These are phyloP conservation scores for Kappamyces sp. DNA, from an alignment of 192 early-diverging fungal genomes.

Conservation along the genomic window DNA sequence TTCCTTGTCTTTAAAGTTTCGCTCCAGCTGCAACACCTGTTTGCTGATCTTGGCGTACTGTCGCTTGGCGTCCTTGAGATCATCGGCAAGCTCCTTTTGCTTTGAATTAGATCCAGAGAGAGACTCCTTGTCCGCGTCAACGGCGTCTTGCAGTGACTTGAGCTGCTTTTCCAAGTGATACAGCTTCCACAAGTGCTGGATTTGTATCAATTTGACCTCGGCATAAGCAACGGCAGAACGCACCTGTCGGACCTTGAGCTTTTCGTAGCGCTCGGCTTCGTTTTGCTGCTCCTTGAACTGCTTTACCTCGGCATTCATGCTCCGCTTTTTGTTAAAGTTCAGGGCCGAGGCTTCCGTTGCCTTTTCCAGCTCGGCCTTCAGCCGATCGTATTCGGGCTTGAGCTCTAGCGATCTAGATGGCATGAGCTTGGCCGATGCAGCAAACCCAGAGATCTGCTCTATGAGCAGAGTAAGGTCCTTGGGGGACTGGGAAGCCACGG, in stretches of 20 bases:
- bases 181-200: conserved; percentile 83
- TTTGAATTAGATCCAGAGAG: conserved; percentile 10
- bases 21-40: conserved; percentile 66
- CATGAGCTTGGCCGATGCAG: not conserved
- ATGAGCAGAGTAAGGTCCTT: conserved; percentile 88
- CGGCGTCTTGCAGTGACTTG: conserved; percentile 49
- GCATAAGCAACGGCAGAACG: conserved; percentile 2
- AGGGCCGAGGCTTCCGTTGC: conserved; percentile 83
- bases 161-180: conserved; percentile 79
- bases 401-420: conserved; percentile 69
- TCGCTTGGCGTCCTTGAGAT: conserved; percentile 59
- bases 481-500: conserved; percentile 91
- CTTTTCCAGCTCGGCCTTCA: conserved; percentile 75
- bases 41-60: conserved; percentile 69
- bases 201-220: conserved; percentile 57
- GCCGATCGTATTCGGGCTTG: conserved; percentile 79
- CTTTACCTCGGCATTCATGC: conserved; percentile 85
- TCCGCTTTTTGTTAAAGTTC: conserved; percentile 87
- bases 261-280: conserved; percentile 80
- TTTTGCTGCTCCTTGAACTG: conserved; percentile 88
- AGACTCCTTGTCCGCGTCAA: conserved; percentile 48
- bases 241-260: conserved; percentile 54
- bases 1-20: conserved; percentile 64
- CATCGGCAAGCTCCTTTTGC: conserved; percentile 24
- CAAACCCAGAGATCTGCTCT: conserved; percentile 88